These are phyloP conservation scores for Rhizoclosmatium globosum DNA, from an alignment of 192 early-diverging fungal genomes.

Conservation along the genomic window DNA sequence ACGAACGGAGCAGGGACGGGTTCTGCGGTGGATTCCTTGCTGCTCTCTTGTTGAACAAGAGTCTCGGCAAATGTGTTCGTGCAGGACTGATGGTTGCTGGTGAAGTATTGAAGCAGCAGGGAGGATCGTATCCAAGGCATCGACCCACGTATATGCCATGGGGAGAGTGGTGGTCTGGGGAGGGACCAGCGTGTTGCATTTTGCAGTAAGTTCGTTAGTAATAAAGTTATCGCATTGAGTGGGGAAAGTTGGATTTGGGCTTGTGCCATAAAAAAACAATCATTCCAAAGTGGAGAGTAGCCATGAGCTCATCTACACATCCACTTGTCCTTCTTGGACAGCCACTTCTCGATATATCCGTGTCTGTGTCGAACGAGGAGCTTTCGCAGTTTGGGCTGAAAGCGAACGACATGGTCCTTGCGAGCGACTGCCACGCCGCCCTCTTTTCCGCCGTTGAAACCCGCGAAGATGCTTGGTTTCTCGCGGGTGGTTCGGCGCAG, in stretches of 20 bases:
- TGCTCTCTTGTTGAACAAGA: background rate
- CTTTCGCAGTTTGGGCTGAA: conserved; percentile 77
- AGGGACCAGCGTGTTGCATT: too few relatives aligned
- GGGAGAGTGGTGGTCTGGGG: conserved; percentile 7
- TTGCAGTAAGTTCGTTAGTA: too few relatives aligned
- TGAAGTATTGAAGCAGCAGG: conserved; percentile 7
- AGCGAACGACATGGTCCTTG: conserved; percentile 87
- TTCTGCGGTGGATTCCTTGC: conserved; percentile 43
- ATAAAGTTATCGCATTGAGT: too few relatives aligned
- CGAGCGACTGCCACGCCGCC: conserved; percentile 73
- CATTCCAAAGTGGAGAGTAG: too few relatives aligned
- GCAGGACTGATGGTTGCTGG: background rate
- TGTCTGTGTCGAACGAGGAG: conserved; percentile 66
- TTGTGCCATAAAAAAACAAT: too few relatives aligned
- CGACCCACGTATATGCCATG: background rate
- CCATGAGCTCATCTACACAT: too few relatives aligned
- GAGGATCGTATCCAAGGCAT: conserved; percentile 13
- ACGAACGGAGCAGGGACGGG: conserved; percentile 92
- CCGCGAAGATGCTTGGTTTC: conserved; percentile 69
- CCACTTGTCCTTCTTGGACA: conserved; percentile 82
- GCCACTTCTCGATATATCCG: conserved; percentile 90
- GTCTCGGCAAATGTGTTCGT: background rate
- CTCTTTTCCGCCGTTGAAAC: conserved; percentile 72
- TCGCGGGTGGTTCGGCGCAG: conserved; percentile 89
- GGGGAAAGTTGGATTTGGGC: too few relatives aligned